These are phyloP conservation scores for Metschnikowia kunwiensis DNA, from an alignment of 805 yeast genomes.

Conservation along the genomic window DNA sequence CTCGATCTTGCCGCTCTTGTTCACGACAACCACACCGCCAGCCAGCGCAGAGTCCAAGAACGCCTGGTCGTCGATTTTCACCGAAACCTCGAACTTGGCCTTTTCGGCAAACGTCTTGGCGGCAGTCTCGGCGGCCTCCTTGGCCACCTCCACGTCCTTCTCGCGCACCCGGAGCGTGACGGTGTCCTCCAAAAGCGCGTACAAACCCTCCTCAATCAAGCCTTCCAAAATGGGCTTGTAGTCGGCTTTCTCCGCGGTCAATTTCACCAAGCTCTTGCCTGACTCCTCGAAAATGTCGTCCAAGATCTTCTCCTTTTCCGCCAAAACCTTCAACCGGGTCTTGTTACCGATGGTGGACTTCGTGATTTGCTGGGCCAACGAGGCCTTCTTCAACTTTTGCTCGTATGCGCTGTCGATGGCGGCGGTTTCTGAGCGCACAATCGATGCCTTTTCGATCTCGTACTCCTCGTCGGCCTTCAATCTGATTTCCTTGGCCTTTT, in stretches of 20 bases:
- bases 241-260: conserved; percentile 51
- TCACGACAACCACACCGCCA: conserved; percentile 81
- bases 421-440: conserved; percentile 89
- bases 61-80: conserved; percentile 53
- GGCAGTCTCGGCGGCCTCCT: conserved; percentile 61
- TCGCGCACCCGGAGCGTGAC: conserved; percentile 67
- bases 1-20: conserved; percentile 76
- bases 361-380: conserved; percentile 90
- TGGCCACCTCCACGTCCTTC: conserved; percentile 57
- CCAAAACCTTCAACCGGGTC: conserved; percentile 85
- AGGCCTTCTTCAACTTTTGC: conserved; percentile 82
- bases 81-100: conserved; percentile 54
- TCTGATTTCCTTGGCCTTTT: conserved; percentile 93
- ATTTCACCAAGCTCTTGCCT: conserved; percentile 53
- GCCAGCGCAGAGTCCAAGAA: conserved; percentile 62
- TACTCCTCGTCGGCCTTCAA: conserved; percentile 98
- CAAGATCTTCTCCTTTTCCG: conserved; percentile 76
- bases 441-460: conserved; percentile 93
- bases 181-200: conserved; percentile 67
- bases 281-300: conserved; percentile 72
- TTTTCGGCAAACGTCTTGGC: conserved; percentile 59
- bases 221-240: conserved; percentile 72
- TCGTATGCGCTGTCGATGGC: conserved; percentile 80
- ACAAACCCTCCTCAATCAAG: conserved; percentile 72
- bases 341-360: conserved; percentile 95